Conservation (phyloP, 2,329 filamentous ascomycete genomes). For the Albifimbria verrucaria region DNA sequence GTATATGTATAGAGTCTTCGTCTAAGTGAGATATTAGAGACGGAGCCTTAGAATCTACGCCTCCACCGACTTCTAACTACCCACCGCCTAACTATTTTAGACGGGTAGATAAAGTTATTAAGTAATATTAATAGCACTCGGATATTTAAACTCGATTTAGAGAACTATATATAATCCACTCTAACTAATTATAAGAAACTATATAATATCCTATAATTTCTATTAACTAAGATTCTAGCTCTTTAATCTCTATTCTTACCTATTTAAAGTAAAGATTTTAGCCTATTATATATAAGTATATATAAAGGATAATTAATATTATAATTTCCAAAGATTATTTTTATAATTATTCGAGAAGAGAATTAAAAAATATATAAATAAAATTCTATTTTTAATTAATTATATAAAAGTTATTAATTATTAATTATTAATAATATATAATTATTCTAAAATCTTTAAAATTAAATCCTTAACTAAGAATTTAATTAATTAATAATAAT, state of each 20-base stretch:
- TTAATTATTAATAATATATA: no score
- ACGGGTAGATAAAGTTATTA: background rate
- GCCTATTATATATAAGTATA: slow-evolving; percentile 1
- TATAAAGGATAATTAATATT: background rate
- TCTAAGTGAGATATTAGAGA: no score
- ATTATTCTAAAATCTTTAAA: no score
- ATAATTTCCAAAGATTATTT: slow-evolving; percentile 14
- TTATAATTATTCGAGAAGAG: background rate
- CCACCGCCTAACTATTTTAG: background rate
- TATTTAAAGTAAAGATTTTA: background rate
- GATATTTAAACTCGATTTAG: background rate
- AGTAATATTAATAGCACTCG: background rate
- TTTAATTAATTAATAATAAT: no score
- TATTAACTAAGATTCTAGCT: background rate
- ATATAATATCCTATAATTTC: background rate
- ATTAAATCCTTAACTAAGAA: no score
- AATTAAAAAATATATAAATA: background rate
- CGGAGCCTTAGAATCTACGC: background rate
- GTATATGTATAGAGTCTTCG: no score
- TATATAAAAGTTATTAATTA: no score
- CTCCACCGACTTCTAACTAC: background rate
- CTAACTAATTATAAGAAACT: no score
- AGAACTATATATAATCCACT: slow-evolving; percentile 2
- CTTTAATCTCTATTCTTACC: background rate
- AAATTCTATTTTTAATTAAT: background rate